Conservation (phyloP, 2,329 filamentous ascomycete species). For the Orbilia blumenaviensis region DNA sequence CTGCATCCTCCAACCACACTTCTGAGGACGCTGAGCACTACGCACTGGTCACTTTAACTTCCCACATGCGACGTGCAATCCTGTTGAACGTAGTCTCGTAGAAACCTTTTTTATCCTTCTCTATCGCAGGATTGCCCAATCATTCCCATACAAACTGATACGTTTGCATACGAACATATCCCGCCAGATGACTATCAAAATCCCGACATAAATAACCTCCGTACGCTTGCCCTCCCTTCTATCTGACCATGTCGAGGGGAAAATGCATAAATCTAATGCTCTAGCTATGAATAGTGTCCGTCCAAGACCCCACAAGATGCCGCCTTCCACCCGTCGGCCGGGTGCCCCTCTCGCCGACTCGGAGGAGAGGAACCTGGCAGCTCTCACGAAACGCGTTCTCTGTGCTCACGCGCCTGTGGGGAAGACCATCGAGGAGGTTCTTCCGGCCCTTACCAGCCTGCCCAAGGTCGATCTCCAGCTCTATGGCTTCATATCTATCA, state of each 20-base stretch:
- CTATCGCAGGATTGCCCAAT: conserved; percentile 1
- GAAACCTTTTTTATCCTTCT: not conserved
- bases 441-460: conserved; percentile 91
- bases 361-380: conserved; percentile 76
- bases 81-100: conserved; percentile 1
- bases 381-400: conserved; percentile 82
- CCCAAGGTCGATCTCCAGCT: conserved; percentile 93
- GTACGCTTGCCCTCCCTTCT: conserved; percentile 10
- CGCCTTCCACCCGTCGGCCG: conserved; percentile 54
- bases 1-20: not conserved
- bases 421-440: conserved; percentile 79
- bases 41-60: not conserved
- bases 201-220: conserved; percentile 21
- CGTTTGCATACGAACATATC: too few relatives aligned
- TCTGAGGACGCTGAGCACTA: not conserved
- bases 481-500: conserved; percentile 88
- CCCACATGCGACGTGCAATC: not conserved
- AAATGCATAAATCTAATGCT: not conserved
- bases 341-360: conserved; percentile 67
- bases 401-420: conserved; percentile 74
- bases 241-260: not conserved
- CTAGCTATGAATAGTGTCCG: conserved; percentile 37
- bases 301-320: conserved; percentile 51
- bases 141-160: conserved; percentile 3
- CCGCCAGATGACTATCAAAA: conserved; percentile 5